Conservation (phyloP, 345 rosid species). For the Brassica cretica region DNA sequence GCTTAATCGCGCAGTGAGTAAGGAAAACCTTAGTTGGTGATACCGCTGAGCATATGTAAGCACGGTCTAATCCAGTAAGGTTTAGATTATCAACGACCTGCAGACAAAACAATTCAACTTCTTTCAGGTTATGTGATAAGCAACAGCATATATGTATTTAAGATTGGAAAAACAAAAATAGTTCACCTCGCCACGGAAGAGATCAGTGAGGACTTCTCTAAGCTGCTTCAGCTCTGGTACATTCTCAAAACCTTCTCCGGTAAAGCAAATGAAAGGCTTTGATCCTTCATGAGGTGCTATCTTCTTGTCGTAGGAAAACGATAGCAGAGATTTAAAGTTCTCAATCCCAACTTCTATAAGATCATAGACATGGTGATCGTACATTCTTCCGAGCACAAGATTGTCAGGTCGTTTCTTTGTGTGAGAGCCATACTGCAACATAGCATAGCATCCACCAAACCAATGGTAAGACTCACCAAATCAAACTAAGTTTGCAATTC, state of each 20-base stretch:
- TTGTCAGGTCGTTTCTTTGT: conserved; percentile 92
- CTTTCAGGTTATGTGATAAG: neutral
- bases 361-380: conserved; percentile 83
- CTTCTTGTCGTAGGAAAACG: conserved; percentile 74
- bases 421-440: conserved; percentile 81
- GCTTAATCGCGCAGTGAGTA: conserved; percentile 82
- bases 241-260: conserved; percentile 85
- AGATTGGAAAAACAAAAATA: neutral
- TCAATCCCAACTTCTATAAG: conserved; percentile 93
- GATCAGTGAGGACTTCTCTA: conserved; percentile 83
- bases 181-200: conserved; percentile 81
- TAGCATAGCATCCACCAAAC: neutral
- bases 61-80: conserved; percentile 84
- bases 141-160: no score
- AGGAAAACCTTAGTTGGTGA: conserved; percentile 65
- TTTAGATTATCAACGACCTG: conserved; percentile 89
- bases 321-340: conserved; percentile 65
- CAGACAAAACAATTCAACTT: conserved; percentile 26
- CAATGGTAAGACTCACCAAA: neutral
- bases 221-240: conserved; percentile 79
- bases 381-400: conserved; percentile 81
- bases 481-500: neutral
- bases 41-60: conserved; percentile 77
- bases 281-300: conserved; percentile 71
- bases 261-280: conserved; percentile 80